A percentile compares a stretch with the other conserved stretches of the same genome.
Evolutionary conservation across 169 alveolate genomes (phyloP).

Genomic region (Amoebophrya sp.): DNA sequence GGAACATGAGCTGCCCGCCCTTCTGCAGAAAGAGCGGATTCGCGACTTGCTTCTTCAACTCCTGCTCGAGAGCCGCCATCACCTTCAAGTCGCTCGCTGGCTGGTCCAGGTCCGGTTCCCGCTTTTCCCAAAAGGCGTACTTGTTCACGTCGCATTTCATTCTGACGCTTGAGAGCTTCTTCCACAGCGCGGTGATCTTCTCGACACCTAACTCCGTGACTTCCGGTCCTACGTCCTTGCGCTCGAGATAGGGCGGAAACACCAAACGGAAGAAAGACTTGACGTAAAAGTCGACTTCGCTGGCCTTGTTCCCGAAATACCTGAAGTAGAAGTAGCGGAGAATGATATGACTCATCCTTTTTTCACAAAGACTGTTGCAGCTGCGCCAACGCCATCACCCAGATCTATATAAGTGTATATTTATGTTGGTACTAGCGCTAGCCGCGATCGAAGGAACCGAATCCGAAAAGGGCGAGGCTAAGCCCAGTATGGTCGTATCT

Average conservation of each 20-base stretch:
- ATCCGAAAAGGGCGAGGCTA: too few relatives aligned
- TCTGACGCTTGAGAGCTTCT: background rate
- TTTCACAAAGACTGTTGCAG: too few relatives aligned
- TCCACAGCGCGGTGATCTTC: background rate
- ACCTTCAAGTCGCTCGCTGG: background rate
- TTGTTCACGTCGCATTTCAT: background rate
- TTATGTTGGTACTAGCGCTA: too few relatives aligned
- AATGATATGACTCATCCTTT: too few relatives aligned
- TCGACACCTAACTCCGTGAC: background rate
- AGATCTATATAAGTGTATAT: too few relatives aligned
- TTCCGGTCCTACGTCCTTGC: background rate
- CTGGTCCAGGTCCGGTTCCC: background rate
- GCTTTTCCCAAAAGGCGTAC: background rate
- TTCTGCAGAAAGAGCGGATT: background rate
- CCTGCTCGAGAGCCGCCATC: background rate
- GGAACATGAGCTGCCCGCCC: background rate
- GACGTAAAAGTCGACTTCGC: background rate
- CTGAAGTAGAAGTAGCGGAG: too few relatives aligned
- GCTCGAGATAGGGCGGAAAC: background rate
- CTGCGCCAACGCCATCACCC: too few relatives aligned
- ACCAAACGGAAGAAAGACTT: background rate
- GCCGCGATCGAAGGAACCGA: too few relatives aligned
- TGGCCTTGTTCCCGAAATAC: conserved; percentile 6
- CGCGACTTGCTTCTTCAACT: background rate
- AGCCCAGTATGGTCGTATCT: too few relatives aligned